These are phyloP conservation scores for Globisporangium perplexum DNA, from an alignment of 352 stramenopile species.

Conservation along the genomic window DNA sequence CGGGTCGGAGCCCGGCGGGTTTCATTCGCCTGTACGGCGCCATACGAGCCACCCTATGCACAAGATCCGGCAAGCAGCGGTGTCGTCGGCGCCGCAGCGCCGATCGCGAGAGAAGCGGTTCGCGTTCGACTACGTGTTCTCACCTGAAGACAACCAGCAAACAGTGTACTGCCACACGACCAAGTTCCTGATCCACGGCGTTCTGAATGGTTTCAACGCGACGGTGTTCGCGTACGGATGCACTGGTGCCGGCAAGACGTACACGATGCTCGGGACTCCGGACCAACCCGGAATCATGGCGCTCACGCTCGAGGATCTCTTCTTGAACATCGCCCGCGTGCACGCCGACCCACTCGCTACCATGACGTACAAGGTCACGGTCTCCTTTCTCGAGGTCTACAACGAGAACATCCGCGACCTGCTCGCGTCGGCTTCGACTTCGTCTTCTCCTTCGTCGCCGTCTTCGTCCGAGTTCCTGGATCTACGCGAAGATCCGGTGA, in stretches of 20 bases:
- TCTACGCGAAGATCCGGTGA: conserved; percentile 83
- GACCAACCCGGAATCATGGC: conserved; percentile 88
- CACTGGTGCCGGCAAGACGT: conserved; percentile 88
- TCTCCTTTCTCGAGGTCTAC: conserved; percentile 91
- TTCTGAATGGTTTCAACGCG: conserved; percentile 87
- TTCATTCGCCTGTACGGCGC: conserved; percentile 11
- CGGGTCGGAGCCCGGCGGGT: not conserved
- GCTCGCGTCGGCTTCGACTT: conserved; percentile 27
- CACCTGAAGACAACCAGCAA: conserved; percentile 55
- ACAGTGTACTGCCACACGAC: conserved; percentile 86
- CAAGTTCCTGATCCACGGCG: conserved; percentile 83
- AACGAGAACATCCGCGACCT: conserved; percentile 93
- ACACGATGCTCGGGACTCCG: conserved; percentile 87
- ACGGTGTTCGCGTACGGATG: conserved; percentile 91
- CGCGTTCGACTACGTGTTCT: conserved; percentile 89
- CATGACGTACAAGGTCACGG: conserved; percentile 60
- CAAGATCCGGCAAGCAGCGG: conserved; percentile 30
- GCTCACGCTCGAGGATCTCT: conserved; percentile 81
- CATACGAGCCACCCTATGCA: conserved; percentile 22
- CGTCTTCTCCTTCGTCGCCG: not conserved
- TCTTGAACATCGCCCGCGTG: conserved; percentile 55
- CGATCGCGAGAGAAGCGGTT: conserved; percentile 77
- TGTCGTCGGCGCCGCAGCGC: conserved; percentile 9
- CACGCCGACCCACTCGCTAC: conserved; percentile 18
- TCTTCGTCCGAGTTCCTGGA: conserved; percentile 46